Evolutionary conservation across 1,139 yeast genomes (phyloP).

Genomic region (Magnusiomyces starmeri): DNA sequence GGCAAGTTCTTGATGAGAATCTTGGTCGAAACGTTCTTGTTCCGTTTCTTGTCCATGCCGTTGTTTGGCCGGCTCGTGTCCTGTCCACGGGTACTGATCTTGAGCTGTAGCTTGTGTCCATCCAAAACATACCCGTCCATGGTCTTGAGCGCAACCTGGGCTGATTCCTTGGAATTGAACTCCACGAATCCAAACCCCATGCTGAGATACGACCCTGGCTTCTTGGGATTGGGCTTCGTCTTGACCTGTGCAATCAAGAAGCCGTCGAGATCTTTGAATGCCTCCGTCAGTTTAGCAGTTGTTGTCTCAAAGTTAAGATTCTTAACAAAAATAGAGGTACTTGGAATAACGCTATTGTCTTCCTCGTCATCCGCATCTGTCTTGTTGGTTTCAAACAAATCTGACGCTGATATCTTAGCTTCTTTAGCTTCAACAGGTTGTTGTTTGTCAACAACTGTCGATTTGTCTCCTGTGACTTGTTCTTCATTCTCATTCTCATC

Average conservation of each 20-base stretch:
- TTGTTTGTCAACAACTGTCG: constrained; percentile 36
- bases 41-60: constrained; percentile 8
- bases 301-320: constrained; percentile 85
- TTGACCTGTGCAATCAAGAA: constrained; percentile 78
- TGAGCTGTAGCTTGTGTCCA: constrained; percentile 85
- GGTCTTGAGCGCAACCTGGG: constrained; percentile 62
- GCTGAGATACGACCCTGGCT: constrained; percentile 55
- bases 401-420: constrained; percentile 25
- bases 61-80: background rate
- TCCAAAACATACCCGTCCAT: constrained; percentile 76
- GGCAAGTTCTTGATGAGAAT: constrained; percentile 94
- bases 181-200: constrained; percentile 99
- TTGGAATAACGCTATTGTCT: constrained; percentile 43
- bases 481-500: too few relatives aligned
- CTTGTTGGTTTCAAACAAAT: constrained; percentile 30
- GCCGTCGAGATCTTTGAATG: constrained; percentile 62
- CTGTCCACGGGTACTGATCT: constrained; percentile 70
- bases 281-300: constrained; percentile 45
- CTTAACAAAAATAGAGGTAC: constrained; percentile 82
- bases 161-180: constrained; percentile 70
- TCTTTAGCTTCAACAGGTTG: constrained; percentile 31
- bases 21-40: constrained; percentile 43
- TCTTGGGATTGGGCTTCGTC: constrained; percentile 82
- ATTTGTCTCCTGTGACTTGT: too few relatives aligned
- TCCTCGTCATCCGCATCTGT: constrained; percentile 36